phyloP scores from a whole-genome alignment of 257 asterid species.

The Cynanchum wilfordii region DNA sequence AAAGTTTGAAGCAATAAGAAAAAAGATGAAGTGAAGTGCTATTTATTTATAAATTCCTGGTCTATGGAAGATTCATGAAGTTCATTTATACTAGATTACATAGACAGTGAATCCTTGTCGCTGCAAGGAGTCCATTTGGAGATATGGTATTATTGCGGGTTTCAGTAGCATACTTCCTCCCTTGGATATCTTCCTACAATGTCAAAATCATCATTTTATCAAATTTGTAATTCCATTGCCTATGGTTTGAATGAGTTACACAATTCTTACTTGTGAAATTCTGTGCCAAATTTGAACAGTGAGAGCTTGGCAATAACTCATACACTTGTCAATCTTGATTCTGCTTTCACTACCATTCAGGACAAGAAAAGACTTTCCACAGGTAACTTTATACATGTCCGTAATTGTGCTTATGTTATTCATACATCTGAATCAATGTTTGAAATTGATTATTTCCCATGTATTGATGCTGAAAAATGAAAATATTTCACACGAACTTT shows the following conservation, averaged over 20 bases:
- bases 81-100: no score
- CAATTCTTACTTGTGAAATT: slow-evolving; percentile 33
- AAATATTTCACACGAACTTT: not conserved
- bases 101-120: no score
- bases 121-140: not conserved
- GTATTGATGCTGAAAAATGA: not conserved
- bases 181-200: slow-evolving; percentile 62
- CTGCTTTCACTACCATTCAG: slow-evolving; percentile 28
- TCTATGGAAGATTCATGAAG: not conserved
- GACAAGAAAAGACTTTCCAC: not conserved
- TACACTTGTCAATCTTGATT: slow-evolving; percentile 45
- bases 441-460: not conserved
- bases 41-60: not conserved
- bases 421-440: no score
- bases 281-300: slow-evolving; percentile 40
- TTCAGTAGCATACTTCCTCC: slow-evolving; percentile 7
- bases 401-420: no score
- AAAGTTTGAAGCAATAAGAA: not conserved
- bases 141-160: not conserved
- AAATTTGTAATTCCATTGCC: slow-evolving; percentile 43
- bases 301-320: slow-evolving; percentile 26
- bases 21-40: not conserved
- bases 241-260: slow-evolving; percentile 37
- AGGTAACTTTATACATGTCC: not conserved
- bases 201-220: slow-evolving; percentile 30